Base-by-base conservation (phyloP, 768 basidiomycete genomes). In the Lactifluus piperatus region DNA sequence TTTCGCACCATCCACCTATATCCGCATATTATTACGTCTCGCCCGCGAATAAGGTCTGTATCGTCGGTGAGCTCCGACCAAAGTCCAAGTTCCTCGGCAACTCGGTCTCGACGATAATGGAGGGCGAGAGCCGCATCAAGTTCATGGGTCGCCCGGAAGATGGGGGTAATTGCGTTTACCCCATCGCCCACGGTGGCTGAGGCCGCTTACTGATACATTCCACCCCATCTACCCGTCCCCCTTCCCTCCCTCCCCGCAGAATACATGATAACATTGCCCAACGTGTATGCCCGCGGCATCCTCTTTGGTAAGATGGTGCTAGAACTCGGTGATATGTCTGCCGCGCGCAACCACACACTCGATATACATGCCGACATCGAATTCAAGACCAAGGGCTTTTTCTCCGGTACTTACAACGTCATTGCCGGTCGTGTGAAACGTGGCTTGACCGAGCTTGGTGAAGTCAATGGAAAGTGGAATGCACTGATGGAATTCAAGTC, bases 331-430 rank as follows among this genome's bases (percentile, higher is more conserved):
- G 97, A 98, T 72, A 81, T 82, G 34, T 93, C 91, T 65, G 80
- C 76, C 8, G 91, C 92, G 57, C 84, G 83, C 75, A 94, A 93
- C 74, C 85, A 89, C 67, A 83, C 83, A 66, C 82, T 83, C 45
- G 83, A 83, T 20, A 70, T 91, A 62, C 74, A 70, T 47, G 90
- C 88, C 61, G 93, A 95, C 68, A 74, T 98, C 36, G 93, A 97
- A 65, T 99, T 98, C 78, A 98, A 97, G 79, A 94, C 94, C 41
- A 98, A 97, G 83, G 95, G 95, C 20, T 97, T 95, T 79, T 97
- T 97, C 73, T 94, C 93, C 1, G 97, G 97, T 24, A 88, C 89
- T 56, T 95, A 98, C 76, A 98, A 99, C 69, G 84, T 86, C 37
- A 81, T 99, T 58, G 71, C 82, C 5, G 97, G 97, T 10, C 82